These are phyloP conservation scores for Euclidium syriacum DNA, from an alignment of 345 rosid genomes.

Conservation along the genomic window DNA sequence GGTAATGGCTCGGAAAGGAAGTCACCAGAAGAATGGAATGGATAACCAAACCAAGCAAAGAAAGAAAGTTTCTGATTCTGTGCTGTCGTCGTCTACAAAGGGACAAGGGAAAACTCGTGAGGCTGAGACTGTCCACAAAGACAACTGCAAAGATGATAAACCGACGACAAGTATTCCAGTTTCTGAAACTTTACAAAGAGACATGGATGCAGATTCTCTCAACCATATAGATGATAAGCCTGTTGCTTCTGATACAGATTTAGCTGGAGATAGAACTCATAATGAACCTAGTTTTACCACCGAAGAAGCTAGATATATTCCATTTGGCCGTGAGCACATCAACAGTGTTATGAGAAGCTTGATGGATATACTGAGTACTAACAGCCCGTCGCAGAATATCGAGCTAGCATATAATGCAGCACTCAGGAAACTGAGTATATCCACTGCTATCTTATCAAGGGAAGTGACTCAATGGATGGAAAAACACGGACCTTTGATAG, in stretches of 20 bases:
- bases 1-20: conserved; percentile 81
- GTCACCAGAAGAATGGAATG: conserved; percentile 70
- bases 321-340: conserved; percentile 33
- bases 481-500: conserved; percentile 50
- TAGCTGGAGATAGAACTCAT: conserved; percentile 31
- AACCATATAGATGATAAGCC: conserved; percentile 30
- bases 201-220: conserved; percentile 19
- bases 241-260: conserved; percentile 31
- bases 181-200: conserved; percentile 32
- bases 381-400: conserved; percentile 40
- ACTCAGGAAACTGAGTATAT: conserved; percentile 43
- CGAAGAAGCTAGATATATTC: conserved; percentile 34
- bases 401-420: conserved; percentile 41
- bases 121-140: conserved; percentile 38
- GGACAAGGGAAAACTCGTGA: conserved; percentile 42
- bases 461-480: conserved; percentile 52
- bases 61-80: conserved; percentile 46
- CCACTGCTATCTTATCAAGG: conserved; percentile 32
- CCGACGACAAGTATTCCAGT: conserved; percentile 32
- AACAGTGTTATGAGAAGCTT: conserved; percentile 32
- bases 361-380: conserved; percentile 42
- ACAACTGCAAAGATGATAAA: conserved; percentile 41
- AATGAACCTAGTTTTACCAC: conserved; percentile 24
- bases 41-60: conserved; percentile 44
- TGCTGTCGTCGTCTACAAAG: conserved; percentile 30